A percentile compares a stretch with the other conserved stretches of the same genome.
Conservation (phyloP, 2,329 filamentous ascomycete species). For the Nakataea oryzae region DNA sequence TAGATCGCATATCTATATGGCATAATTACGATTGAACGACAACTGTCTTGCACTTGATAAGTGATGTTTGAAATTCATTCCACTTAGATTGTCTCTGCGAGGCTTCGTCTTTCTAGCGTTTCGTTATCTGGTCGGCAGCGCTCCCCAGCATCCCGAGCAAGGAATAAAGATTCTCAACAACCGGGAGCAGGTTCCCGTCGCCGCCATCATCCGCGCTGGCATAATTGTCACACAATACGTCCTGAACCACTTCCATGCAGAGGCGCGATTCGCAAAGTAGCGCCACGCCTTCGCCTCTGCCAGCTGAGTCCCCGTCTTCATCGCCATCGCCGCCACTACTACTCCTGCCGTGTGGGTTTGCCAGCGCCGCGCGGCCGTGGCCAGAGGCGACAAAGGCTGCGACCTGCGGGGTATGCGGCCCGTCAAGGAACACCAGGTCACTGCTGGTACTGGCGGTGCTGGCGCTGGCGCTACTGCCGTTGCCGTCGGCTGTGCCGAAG, state of each 20-base stretch:
- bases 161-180: constrained; percentile 58
- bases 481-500: neutral
- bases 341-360: constrained; percentile 6
- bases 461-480: constrained; percentile 13
- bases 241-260: constrained; percentile 48
- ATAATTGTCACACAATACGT: constrained; percentile 45
- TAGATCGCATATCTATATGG: neutral
- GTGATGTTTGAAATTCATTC: neutral
- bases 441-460: constrained; percentile 22
- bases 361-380: constrained; percentile 36
- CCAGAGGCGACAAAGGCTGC: constrained; percentile 47
- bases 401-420: constrained; percentile 37
- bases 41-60: neutral
- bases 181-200: constrained; percentile 38
- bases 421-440: constrained; percentile 43
- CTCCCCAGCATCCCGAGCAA: constrained; percentile 51
- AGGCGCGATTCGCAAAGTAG: constrained; percentile 43
- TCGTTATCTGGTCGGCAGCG: constrained; percentile 22
- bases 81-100: neutral
- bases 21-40: neutral
- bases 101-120: neutral
- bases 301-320: neutral
- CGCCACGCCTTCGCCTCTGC: constrained; percentile 18
- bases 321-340: constrained; percentile 9
- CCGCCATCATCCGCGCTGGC: constrained; percentile 16